Conservation (phyloP, 345 rosid genomes). For the Bruguiera parviflora region DNA sequence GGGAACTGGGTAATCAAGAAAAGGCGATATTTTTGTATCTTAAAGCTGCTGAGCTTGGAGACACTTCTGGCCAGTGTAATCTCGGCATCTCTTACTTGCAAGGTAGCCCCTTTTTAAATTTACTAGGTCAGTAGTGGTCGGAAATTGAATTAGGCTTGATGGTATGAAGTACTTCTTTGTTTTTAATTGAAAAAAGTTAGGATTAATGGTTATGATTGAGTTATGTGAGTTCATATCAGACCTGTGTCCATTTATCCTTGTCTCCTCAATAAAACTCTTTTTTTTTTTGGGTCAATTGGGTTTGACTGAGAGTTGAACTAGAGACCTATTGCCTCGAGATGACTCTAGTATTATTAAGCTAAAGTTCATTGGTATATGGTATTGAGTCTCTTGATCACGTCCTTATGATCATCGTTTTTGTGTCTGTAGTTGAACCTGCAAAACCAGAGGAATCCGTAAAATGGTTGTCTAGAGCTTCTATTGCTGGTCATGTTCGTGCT, state of each 20-base stretch:
- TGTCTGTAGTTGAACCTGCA: constrained; percentile 58
- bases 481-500: constrained; percentile 65
- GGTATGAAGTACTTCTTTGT: too few species aligned
- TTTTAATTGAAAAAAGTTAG: too few species aligned
- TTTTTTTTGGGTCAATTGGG: too few species aligned
- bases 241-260: too few species aligned
- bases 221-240: too few species aligned
- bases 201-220: too few species aligned
- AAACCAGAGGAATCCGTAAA: constrained; percentile 54
- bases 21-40: constrained; percentile 52
- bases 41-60: constrained; percentile 80
- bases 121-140: too few species aligned
- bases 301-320: too few species aligned
- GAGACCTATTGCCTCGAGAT: too few species aligned
- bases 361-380: neutral
- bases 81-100: constrained; percentile 75
- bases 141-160: too few species aligned
- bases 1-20: constrained; percentile 66
- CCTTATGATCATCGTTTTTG: neutral
- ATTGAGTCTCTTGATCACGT: neutral
- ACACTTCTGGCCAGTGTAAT: constrained; percentile 72
- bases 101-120: constrained; percentile 33
- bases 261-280: too few species aligned
- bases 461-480: constrained; percentile 64
- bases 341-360: neutral